A percentile compares a stretch with the other conserved stretches of the same genome.
These are phyloP conservation scores for Aspergillus sp. DNA, from an alignment of 2,329 filamentous ascomycete species.

Conservation along the genomic window DNA sequence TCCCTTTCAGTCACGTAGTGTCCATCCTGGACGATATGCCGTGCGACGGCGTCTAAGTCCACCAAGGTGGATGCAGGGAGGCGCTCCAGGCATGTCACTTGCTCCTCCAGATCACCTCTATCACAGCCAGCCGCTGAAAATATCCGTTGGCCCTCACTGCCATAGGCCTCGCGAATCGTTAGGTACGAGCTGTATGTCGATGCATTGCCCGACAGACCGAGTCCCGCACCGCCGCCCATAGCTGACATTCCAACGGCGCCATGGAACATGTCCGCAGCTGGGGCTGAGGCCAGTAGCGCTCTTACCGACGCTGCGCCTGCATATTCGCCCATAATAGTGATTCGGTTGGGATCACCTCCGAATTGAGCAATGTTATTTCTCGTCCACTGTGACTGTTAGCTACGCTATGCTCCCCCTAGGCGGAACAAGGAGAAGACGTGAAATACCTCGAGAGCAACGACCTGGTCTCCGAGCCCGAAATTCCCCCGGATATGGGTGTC, in stretches of 20 bases:
- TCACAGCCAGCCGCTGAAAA: constrained; percentile 53
- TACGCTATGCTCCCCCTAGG: background rate
- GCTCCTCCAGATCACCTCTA: constrained; percentile 40
- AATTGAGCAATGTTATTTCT: constrained; percentile 45
- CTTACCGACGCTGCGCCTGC: constrained; percentile 55
- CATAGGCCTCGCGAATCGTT: constrained; percentile 53
- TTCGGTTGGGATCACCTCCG: constrained; percentile 45
- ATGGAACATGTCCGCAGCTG: constrained; percentile 13
- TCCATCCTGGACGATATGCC: constrained; percentile 59
- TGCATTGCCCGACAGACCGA: constrained; percentile 55
- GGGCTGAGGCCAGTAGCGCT: constrained; percentile 40
- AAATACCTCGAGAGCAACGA: constrained; percentile 44
- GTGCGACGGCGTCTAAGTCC: constrained; percentile 15
- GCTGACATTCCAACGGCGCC: constrained; percentile 31
- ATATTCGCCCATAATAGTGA: constrained; percentile 46
- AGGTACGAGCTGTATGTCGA: constrained; percentile 57
- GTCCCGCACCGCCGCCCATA: constrained; percentile 53
- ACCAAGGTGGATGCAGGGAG: constrained; percentile 32
- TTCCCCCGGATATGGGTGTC: constrained; percentile 55
- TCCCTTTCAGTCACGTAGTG: constrained; percentile 52
- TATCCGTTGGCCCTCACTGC: constrained; percentile 48
- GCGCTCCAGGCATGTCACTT: constrained; percentile 54
- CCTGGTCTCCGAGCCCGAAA: constrained; percentile 51
- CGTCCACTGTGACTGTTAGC: constrained; percentile 38
- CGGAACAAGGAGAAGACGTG: constrained; percentile 1